Evolutionary conservation across 2,329 filamentous ascomycete genomes (phyloP).

Genomic region (Trichoderma simmonsii): DNA sequence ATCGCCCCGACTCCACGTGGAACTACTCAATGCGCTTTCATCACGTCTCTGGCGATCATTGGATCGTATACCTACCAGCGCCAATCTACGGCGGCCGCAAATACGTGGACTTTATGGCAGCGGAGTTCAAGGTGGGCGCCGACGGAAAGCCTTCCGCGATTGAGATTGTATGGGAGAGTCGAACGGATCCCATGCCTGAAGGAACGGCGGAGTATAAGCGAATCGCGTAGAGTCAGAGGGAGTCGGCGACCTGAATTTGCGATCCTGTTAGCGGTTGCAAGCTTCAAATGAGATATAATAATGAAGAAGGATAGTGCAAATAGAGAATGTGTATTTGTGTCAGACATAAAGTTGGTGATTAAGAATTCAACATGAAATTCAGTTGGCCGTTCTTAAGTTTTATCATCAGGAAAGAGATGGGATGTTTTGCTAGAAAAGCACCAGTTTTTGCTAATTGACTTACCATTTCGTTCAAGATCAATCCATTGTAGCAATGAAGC

Average conservation of each 20-base stretch:
- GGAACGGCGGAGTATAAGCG: slow-evolving; percentile 21
- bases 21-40: slow-evolving; percentile 23
- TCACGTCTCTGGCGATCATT: slow-evolving; percentile 30
- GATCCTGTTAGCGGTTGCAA: slow-evolving; percentile 25
- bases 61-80: slow-evolving; percentile 23
- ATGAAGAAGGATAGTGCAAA: background rate
- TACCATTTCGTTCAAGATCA: background rate
- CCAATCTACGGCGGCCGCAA: background rate
- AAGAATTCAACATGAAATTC: slow-evolving; percentile 57
- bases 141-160: slow-evolving; percentile 9
- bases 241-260: slow-evolving; percentile 13
- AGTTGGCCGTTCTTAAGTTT: slow-evolving; percentile 64
- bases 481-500: background rate
- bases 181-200: slow-evolving; percentile 15
- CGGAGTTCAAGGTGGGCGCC: slow-evolving; percentile 20
- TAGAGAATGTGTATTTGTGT: slow-evolving; percentile 27
- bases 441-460: background rate
- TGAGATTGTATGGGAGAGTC: slow-evolving; percentile 7
- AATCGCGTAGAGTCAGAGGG: background rate
- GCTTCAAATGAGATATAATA: background rate
- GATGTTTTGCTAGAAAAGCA: slow-evolving; percentile 12
- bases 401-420: slow-evolving; percentile 49
- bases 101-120: slow-evolving; percentile 13
- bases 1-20: slow-evolving; percentile 27
- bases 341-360: slow-evolving; percentile 65